A percentile compares a stretch with the other conserved stretches of the same genome.
phyloP scores from a whole-genome alignment of 345 rosid species.

The Syzygium jambos region DNA sequence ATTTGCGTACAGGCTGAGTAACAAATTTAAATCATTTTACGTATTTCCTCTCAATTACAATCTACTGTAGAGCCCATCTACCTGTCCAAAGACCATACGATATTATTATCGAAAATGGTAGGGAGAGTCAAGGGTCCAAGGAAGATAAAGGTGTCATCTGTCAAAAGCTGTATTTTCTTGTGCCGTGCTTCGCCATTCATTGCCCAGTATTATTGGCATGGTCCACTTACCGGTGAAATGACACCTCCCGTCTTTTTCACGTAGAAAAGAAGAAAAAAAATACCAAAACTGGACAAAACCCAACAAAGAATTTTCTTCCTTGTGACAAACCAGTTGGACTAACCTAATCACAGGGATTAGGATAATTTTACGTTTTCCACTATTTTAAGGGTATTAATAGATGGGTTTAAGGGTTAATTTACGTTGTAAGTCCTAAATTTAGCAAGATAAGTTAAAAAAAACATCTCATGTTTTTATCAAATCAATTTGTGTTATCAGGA shows the following conservation, averaged over 20 bases:
- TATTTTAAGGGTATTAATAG: background rate
- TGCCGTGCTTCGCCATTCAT: background rate
- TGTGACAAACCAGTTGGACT: accelerated
- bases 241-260: background rate
- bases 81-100: too few relatives aligned
- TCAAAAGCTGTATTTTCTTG: too few relatives aligned
- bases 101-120: background rate
- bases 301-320: background rate
- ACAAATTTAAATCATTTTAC: too few relatives aligned
- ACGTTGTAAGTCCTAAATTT: background rate
- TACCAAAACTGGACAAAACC: too few relatives aligned
- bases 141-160: background rate
- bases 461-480: background rate
- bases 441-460: background rate
- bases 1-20: too few relatives aligned
- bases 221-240: background rate
- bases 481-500: background rate
- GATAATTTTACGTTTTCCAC: background rate
- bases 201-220: background rate
- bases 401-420: background rate
- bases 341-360: background rate
- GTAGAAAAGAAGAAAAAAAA: too few relatives aligned
- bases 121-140: background rate
- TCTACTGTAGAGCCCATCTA: too few relatives aligned
- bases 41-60: too few relatives aligned